These are phyloP conservation scores for Fusarium fracticaudum DNA, from an alignment of 2,329 filamentous ascomycete species.

Conservation along the genomic window DNA sequence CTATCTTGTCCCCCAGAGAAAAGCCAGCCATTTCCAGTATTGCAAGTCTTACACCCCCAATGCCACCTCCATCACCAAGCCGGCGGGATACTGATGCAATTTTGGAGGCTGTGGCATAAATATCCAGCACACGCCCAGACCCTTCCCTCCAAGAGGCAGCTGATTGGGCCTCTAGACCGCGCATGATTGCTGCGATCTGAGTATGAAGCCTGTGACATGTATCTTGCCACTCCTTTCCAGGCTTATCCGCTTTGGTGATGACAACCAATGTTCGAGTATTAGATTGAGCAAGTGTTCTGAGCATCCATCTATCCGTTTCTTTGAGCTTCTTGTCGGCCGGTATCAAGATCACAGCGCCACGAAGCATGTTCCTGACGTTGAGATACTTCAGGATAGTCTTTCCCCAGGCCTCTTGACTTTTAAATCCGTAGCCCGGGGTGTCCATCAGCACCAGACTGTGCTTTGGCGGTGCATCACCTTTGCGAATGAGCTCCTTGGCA, in stretches of 20 bases:
- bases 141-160: conserved; percentile 44
- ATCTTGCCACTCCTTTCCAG: conserved; percentile 43
- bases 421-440: conserved; percentile 62
- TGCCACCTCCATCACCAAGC: conserved; percentile 49
- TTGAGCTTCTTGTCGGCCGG: conserved; percentile 63
- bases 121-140: conserved; percentile 42
- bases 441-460: conserved; percentile 62
- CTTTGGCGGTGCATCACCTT: conserved; percentile 53
- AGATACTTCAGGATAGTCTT: conserved; percentile 62
- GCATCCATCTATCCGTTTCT: conserved; percentile 57
- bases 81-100: conserved; percentile 45
- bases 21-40: conserved; percentile 55
- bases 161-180: conserved; percentile 31
- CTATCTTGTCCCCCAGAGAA: conserved; percentile 42
- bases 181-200: conserved; percentile 43
- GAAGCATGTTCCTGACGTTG: conserved; percentile 55
- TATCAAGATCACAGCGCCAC: conserved; percentile 63
- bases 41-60: conserved; percentile 52
- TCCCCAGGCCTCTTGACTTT: conserved; percentile 61
- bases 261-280: conserved; percentile 60
- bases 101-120: conserved; percentile 52
- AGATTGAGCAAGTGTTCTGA: conserved; percentile 57
- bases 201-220: conserved; percentile 42
- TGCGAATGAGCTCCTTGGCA: conserved; percentile 39
- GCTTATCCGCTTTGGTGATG: conserved; percentile 67